Base-by-base conservation (phyloP, 2,329 filamentous ascomycete species). In the Arthrinium phaeospermum region DNA sequence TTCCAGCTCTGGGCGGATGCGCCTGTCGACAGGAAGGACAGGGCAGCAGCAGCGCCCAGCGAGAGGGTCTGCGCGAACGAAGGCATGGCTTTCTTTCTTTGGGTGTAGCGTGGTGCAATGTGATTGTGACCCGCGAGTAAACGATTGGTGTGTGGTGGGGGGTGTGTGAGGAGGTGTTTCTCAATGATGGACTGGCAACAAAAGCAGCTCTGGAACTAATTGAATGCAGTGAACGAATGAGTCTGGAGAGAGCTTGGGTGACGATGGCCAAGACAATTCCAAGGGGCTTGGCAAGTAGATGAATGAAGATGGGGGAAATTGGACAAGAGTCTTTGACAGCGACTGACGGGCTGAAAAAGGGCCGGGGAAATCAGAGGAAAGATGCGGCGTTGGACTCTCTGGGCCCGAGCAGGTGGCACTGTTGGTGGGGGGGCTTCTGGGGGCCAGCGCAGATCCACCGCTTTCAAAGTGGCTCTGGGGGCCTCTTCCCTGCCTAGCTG, bases 1-100 rank as follows among this genome's bases (percentile, higher is more conserved):
- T 78, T 75, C 75, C 78, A 81, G 70, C 77, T 79, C 41, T 64
- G 53, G 34, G 78, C 79, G 67, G 74, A 70, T 14, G 77, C 76
- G 61, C 76, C 76, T 45, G 79, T 78, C 19, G 79, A 69, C 24
- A 76, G 73, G 61, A 75, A 37, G 47, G 68, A 70, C 8, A 51
- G 37, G 24, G 41, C 69, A 45, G 69, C 69, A 45, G 69, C 69
- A 51, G 68, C 68, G 69, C 53, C 69, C 44, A 71, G 53, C 41
- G 69, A 64, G 57, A 71, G 53, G 47, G 47, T 41, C 68, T 47
- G 68, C 46, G 68, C 68, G 16, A 70, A 41, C 12, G 68, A 70
- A 24, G 47, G 68, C 68, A 70, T 70, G 22, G 49, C 57, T 22
- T 22, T 22, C 5, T n/a, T 64, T 5, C 22, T 12, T 12, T 34